A percentile compares a stretch with the other conserved stretches of the same genome.
Conservation (phyloP, 2,329 filamentous ascomycete species). For the Pleoardoris graminearum region DNA sequence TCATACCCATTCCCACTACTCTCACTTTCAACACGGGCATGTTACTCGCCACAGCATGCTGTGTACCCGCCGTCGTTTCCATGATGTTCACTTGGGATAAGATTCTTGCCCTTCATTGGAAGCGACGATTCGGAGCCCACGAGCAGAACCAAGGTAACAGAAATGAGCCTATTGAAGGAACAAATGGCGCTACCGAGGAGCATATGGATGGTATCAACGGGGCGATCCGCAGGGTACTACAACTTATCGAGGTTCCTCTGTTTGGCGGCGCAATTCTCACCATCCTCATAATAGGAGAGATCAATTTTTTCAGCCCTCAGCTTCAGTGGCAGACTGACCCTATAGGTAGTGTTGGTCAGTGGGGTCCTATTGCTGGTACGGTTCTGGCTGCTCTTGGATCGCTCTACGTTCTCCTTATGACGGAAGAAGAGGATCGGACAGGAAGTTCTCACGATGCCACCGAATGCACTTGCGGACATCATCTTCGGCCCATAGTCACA, state of each 20-base stretch:
- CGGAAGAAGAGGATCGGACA: slow-evolving; percentile 29
- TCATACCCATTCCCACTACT: slow-evolving; percentile 60
- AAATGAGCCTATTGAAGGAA: slow-evolving; percentile 55
- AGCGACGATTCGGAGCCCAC: slow-evolving; percentile 44
- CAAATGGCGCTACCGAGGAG: slow-evolving; percentile 58
- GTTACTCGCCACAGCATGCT: slow-evolving; percentile 65
- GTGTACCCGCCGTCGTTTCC: slow-evolving; percentile 65
- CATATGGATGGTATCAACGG: slow-evolving; percentile 53
- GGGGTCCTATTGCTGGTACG: slow-evolving; percentile 64
- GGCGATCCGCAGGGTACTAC: slow-evolving; percentile 42
- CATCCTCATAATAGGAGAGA: slow-evolving; percentile 64
- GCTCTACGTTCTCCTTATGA: slow-evolving; percentile 56
- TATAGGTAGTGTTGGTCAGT: slow-evolving; percentile 64
- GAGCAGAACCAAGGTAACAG: slow-evolving; percentile 30
- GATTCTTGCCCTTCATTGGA: slow-evolving; percentile 66
- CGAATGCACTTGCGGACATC: slow-evolving; percentile 27
- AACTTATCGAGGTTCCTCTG: slow-evolving; percentile 59
- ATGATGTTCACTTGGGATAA: slow-evolving; percentile 66
- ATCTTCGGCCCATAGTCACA: not conserved
- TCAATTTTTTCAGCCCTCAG: slow-evolving; percentile 64
- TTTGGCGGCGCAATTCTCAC: slow-evolving; percentile 63
- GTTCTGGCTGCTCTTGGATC: slow-evolving; percentile 62
- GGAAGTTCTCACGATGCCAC: slow-evolving; percentile 7
- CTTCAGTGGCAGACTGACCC: slow-evolving; percentile 65
- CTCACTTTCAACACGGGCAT: slow-evolving; percentile 64